These are phyloP conservation scores for Sanghuangporus sanghuang DNA, from an alignment of 1,284 basidiomycete species.

Conservation along the genomic window DNA sequence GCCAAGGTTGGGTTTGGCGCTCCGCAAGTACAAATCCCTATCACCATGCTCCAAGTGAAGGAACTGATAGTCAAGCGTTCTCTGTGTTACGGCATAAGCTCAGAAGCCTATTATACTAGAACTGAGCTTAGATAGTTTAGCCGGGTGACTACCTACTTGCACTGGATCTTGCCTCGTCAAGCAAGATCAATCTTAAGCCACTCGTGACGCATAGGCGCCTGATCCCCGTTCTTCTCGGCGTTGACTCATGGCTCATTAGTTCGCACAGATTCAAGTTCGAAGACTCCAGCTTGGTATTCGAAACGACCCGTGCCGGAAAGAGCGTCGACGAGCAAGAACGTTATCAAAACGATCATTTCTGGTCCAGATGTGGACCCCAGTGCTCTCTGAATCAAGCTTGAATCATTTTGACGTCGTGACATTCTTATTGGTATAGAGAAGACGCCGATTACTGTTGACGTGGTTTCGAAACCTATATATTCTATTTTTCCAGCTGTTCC, in stretches of 20 bases:
- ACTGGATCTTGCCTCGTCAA: slow-evolving; percentile 72
- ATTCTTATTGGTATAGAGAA: too few relatives aligned
- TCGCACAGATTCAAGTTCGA: slow-evolving; percentile 66
- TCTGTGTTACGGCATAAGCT: slow-evolving; percentile 77
- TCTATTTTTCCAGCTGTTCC: too few relatives aligned
- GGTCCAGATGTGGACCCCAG: slow-evolving; percentile 52
- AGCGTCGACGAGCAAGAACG: slow-evolving; percentile 55
- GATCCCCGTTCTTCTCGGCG: not conserved
- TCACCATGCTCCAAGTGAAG: slow-evolving; percentile 61
- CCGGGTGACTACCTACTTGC: slow-evolving; percentile 83
- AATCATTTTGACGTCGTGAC: too few relatives aligned
- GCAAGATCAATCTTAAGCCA: slow-evolving; percentile 82
- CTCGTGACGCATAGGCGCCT: slow-evolving; percentile 81
- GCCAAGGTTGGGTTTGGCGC: slow-evolving; percentile 71
- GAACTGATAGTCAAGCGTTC: slow-evolving; percentile 81
- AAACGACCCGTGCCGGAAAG: slow-evolving; percentile 75
- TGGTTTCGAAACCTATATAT: too few relatives aligned
- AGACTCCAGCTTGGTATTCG: slow-evolving; percentile 75
- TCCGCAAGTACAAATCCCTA: slow-evolving; percentile 55
- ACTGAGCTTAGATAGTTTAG: slow-evolving; percentile 30
- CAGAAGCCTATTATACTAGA: slow-evolving; percentile 1
- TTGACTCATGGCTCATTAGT: not conserved
- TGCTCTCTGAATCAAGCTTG: not conserved
- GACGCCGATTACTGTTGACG: too few relatives aligned
- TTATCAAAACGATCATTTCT: slow-evolving; percentile 75